Evolutionary conservation across 768 basidiomycete genomes (phyloP).

Genomic region (Xerocomellus intermedius): DNA sequence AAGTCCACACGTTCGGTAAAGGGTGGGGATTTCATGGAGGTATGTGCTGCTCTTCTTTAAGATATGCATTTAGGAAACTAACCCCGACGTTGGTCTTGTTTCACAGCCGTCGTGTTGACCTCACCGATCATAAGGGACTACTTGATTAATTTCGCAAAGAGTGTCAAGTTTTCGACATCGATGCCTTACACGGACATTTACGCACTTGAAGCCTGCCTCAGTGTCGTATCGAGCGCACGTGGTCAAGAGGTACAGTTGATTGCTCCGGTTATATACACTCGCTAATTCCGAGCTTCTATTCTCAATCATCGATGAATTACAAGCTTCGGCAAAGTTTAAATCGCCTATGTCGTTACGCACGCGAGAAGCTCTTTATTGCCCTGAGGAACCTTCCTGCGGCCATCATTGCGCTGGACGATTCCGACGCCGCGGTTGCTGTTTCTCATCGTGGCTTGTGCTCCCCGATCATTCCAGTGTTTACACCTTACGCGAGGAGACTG

Average conservation of each 20-base stretch:
- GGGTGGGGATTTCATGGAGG: slow-evolving; percentile 25
- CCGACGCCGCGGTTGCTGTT: background rate
- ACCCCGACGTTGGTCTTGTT: background rate
- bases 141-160: slow-evolving; percentile 19
- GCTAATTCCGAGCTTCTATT: background rate
- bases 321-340: slow-evolving; percentile 18
- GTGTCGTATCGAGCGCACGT: slow-evolving; percentile 9
- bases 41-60: background rate
- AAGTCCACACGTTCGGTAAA: slow-evolving; percentile 57
- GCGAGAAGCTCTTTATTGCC: background rate
- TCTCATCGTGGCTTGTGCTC: slow-evolving; percentile 7
- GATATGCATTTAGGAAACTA: background rate
- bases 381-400: slow-evolving; percentile 8
- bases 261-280: background rate
- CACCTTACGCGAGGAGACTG: slow-evolving; percentile 4
- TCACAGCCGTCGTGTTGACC: slow-evolving; percentile 19
- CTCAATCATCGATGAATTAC: background rate
- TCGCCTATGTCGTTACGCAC: slow-evolving; percentile 13
- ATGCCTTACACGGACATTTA: slow-evolving; percentile 23
- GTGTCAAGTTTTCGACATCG: slow-evolving; percentile 22
- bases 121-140: slow-evolving; percentile 20
- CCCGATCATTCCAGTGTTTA: slow-evolving; percentile 20
- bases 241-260: slow-evolving; percentile 19
- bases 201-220: slow-evolving; percentile 44
- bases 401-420: slow-evolving; percentile 1